A percentile compares a stretch with the other conserved stretches of the same genome.
Evolutionary conservation across 2,329 filamentous ascomycete genomes (phyloP).

Genomic region (Epichloe sylvatica): DNA sequence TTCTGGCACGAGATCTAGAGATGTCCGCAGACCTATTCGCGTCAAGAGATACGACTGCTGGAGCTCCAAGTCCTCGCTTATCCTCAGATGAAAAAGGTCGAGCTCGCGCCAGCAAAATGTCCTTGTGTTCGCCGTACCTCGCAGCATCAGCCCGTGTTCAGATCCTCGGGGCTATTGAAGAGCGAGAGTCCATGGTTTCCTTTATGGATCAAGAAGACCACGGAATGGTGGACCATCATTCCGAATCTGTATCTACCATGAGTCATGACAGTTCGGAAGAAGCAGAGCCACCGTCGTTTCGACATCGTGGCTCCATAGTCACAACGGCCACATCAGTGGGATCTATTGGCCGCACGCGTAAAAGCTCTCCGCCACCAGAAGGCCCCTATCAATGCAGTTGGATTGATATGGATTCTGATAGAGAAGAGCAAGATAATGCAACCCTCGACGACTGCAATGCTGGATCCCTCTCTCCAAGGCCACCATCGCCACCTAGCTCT

Average conservation of each 20-base stretch:
- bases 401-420: slow-evolving; percentile 25
- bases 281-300: slow-evolving; percentile 19
- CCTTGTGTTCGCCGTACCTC: slow-evolving; percentile 15
- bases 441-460: slow-evolving; percentile 1
- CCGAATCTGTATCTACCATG: slow-evolving; percentile 20
- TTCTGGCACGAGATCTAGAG: slow-evolving; percentile 41
- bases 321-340: slow-evolving; percentile 24
- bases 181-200: slow-evolving; percentile 22
- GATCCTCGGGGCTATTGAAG: slow-evolving; percentile 22
- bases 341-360: slow-evolving; percentile 16
- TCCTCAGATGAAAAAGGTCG: slow-evolving; percentile 16
- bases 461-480: slow-evolving; percentile 16
- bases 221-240: slow-evolving; percentile 13
- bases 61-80: slow-evolving; percentile 27
- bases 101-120: slow-evolving; percentile 6
- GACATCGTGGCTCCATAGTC: slow-evolving; percentile 21
- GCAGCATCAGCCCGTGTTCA: slow-evolving; percentile 17
- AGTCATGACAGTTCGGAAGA: slow-evolving; percentile 19
- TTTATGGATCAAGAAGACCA: slow-evolving; percentile 16
- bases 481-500: slow-evolving; percentile 14
- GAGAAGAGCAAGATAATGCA: slow-evolving; percentile 13
- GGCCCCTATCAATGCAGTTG: slow-evolving; percentile 19
- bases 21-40: slow-evolving; percentile 33
- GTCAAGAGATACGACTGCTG: slow-evolving; percentile 39
- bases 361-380: slow-evolving; percentile 8